Percentiles rank a stretch among this genome's conserved stretches.
Evolutionary conservation across 345 rosid species (phyloP).

Genomic region (Raphanus sativus): DNA sequence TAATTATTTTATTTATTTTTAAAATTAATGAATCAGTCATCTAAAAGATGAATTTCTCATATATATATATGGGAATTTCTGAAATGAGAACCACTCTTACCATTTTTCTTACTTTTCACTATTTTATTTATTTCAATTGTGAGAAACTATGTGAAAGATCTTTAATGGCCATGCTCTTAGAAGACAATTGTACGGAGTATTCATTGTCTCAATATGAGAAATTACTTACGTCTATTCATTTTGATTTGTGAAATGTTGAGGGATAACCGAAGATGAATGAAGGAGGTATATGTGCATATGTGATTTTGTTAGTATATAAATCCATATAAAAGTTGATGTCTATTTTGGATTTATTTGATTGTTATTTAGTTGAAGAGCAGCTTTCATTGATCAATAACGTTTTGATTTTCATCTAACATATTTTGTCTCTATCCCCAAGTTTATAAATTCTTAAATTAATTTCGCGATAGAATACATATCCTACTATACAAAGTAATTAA

Average conservation of each 20-base stretch:
- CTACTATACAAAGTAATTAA: constrained; percentile 10
- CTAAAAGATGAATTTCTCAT: not conserved
- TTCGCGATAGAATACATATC: constrained; percentile 22
- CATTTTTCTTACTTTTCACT: not conserved
- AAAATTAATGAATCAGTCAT: not conserved
- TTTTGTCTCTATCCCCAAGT: constrained; percentile 8
- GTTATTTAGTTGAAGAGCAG: constrained; percentile 21
- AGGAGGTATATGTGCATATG: not conserved
- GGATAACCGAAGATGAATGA: not conserved
- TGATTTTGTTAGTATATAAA: not conserved
- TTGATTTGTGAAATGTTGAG: not conserved
- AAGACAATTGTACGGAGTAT: not conserved
- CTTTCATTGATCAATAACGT: constrained; percentile 23
- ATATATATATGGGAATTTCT: not conserved
- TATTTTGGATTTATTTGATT: constrained; percentile 22
- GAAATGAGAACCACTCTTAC: not conserved
- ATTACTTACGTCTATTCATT: not conserved
- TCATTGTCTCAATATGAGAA: not conserved
- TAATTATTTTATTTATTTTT: no score
- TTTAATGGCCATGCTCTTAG: not conserved
- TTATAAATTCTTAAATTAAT: constrained; percentile 17
- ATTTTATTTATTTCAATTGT: not conserved
- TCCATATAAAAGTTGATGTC: constrained; percentile 1
- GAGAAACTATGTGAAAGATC: not conserved
- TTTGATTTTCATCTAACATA: not conserved